Evolutionary conservation across 75 land plant species (phyloP), one percentile per base, ranked within the genome.

Genomic region (Larix kaempferi): DNA sequence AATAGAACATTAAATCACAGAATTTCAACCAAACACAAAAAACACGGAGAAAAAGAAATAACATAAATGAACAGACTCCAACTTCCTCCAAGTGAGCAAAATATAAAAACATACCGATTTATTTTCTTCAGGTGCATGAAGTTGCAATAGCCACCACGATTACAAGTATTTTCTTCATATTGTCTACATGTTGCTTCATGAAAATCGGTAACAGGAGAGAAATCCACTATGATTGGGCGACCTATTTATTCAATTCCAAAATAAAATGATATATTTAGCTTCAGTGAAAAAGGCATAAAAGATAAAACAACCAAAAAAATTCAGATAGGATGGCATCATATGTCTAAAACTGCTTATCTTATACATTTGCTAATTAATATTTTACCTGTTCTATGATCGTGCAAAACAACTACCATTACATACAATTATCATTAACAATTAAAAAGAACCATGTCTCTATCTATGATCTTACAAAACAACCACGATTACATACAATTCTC

Each of bases 141-240:
- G 54, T 86, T 86, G 80, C 88, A 86, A 65, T 86, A 86, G 17
- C 88, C 88, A 37, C 88, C 88, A 44, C 88, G 84, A 74, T 86
- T 86, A 74, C 88, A 86, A n/a, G 88, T 86, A 74, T 86, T 86
- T 71, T 85, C 88, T 57, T 86, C 88, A 81, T 85, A 86, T 77
- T 86, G 88, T 52, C 88, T 79, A 60, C 88, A 86, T 57, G 88
- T 86, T 39, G 88, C 88, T 85, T 86, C 88, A 14, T 87, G 88
- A 55, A n/a, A 86, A 71, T 86, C 88, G 3, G 88, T 86, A 5
- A 86, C 88, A 21, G 88, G 88, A 54, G 87, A 85, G 63, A 86
- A 86, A 75, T 86, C 88, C 26, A 86, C 76, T 21, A 86, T 86
- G 77, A 86, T 86, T 44, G 88, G 88, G 19, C 88, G 83, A 39